These are phyloP conservation scores for Mucor racemosus DNA, from an alignment of 371 early-diverging fungal genomes.

Conservation along the genomic window DNA sequence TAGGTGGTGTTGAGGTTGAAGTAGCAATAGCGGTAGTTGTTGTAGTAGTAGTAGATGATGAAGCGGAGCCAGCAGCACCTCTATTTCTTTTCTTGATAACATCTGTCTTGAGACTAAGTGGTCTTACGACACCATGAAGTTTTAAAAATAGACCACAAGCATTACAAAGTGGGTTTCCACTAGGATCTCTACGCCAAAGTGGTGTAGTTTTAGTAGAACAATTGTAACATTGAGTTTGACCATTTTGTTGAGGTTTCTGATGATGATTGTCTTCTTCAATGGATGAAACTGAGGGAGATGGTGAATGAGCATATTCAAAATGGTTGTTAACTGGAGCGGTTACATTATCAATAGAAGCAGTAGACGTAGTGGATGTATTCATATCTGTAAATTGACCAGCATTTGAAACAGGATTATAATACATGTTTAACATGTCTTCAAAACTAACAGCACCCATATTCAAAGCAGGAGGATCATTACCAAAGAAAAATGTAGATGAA, in stretches of 20 bases:
- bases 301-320: neutral
- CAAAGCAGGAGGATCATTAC: constrained; percentile 8
- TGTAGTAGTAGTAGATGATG: neutral
- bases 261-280: constrained; percentile 8
- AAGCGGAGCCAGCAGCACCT: constrained; percentile 7
- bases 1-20: neutral
- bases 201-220: constrained; percentile 34
- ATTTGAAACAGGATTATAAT: constrained; percentile 19
- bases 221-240: constrained; percentile 22
- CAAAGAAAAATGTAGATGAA: neutral
- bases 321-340: neutral
- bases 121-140: constrained; percentile 38
- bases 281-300: constrained; percentile 13
- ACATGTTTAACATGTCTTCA: constrained; percentile 31
- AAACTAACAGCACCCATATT: constrained; percentile 30
- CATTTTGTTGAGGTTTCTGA: constrained; percentile 1
- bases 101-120: constrained; percentile 38
- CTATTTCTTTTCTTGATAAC: constrained; percentile 41
- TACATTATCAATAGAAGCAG: neutral
- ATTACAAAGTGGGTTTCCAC: constrained; percentile 35
- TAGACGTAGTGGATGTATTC: neutral
- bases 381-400: constrained; percentile 11
- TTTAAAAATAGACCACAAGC: constrained; percentile 40
- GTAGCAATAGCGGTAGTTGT: neutral
- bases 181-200: constrained; percentile 34